phyloP scores from a whole-genome alignment of 495 filamentous ascomycete species.

The Penicillium soppii region DNA sequence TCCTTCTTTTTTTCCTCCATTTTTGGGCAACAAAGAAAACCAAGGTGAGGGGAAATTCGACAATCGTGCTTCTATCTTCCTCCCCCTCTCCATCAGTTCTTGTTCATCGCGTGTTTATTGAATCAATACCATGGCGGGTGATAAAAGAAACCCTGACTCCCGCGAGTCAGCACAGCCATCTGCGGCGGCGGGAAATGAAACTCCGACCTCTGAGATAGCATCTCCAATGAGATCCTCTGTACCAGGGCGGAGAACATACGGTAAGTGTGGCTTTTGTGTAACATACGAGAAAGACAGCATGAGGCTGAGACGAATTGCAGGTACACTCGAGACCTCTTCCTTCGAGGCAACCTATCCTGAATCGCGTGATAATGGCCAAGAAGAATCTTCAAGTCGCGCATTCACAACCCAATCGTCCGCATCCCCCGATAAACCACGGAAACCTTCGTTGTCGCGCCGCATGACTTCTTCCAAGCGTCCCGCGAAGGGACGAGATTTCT shows the following conservation, averaged over 20 bases:
- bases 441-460: conserved; percentile 68
- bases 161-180: conserved; percentile 13
- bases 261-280: conserved; percentile 25
- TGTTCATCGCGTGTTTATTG: conserved; percentile 4
- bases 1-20: conserved; percentile 1
- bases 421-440: conserved; percentile 63
- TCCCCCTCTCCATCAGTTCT: not conserved
- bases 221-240: conserved; percentile 20
- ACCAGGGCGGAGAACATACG: conserved; percentile 36
- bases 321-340: conserved; percentile 34
- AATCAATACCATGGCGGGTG: conserved; percentile 19
- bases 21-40: conserved; percentile 1
- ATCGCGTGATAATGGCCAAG: conserved; percentile 31
- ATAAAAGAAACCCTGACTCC: conserved; percentile 15
- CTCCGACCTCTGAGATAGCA: not conserved
- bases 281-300: conserved; percentile 8
- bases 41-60: not conserved
- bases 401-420: conserved; percentile 51
- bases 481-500: conserved; percentile 84
- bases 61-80: not conserved
- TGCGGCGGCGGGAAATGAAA: not conserved
- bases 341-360: conserved; percentile 28
- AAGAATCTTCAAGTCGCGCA: conserved; percentile 28
- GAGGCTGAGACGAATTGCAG: conserved; percentile 23
- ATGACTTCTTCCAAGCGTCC: conserved; percentile 73